Evolutionary conservation across 441 rosid species (phyloP), one percentile per base, ranked within the genome.

Genomic region (Bruguiera hainesii): DNA sequence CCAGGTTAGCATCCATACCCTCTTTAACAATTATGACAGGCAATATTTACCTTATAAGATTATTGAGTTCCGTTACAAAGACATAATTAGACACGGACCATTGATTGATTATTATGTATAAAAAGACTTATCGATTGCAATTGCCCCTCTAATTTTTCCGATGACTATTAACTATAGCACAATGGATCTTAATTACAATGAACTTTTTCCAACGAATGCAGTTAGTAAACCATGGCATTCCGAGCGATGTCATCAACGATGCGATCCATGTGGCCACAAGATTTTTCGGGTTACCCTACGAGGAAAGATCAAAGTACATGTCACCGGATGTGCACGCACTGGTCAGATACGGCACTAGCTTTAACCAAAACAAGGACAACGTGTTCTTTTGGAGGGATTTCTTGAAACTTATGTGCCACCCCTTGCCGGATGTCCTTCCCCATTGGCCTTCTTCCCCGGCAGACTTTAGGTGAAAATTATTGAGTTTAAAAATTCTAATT

Each of bases 371-470:
- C 72, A 85, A 83, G 68, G 97, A 91, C 66, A 68, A 73, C 39
- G 90, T 91, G 56, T 89, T 86, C 48, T 83, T 86, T 61, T 91
- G 97, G 97, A 87, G 96, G 80, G 97, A 91, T 66, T 89, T 91
- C 82, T 76, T 91, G 71, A 91, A 91, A 75, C 82, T 91, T 21
- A 73, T 48, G 33, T 89, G 90, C 56, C 69, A 85, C 61, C 97
- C 97, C 46, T 68, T 79, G 2, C 53, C 82, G 10, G 84, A 89
- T 13, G 79, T 78, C 55, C 89, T 86, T 69, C 84, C 82, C 75
- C 80, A 80, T 33, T 91, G 96, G 92, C 97, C 97, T 66, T 81
- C 98, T 66, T 80, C 86, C 64, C 98, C 98, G 5, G 19, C 55
- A 0, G 97, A 87, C 63, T 76, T 85, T 55, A 90, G 94, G 98